phyloP scores from a whole-genome alignment of 2,329 filamentous ascomycete species.

The Rutstroemia sp. region DNA sequence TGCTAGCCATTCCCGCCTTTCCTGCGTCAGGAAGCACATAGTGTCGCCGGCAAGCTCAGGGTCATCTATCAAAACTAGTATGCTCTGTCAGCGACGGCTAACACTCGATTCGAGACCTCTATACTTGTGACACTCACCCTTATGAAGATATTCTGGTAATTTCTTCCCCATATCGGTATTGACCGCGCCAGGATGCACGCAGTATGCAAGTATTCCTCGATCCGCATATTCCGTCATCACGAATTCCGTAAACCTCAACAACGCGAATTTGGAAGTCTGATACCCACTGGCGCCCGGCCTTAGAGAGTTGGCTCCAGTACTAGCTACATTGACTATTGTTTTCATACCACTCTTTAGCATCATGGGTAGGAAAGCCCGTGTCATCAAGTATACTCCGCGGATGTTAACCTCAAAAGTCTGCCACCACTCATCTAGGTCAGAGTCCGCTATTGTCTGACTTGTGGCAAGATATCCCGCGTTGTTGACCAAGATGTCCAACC shows the following conservation, averaged over 20 bases:
- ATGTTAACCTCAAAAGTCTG: constrained; percentile 20
- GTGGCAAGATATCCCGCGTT: constrained; percentile 19
- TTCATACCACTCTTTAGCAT: constrained; percentile 28
- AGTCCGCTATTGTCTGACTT: constrained; percentile 9
- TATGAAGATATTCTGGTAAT: constrained; percentile 27
- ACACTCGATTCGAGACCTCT: too few relatives aligned
- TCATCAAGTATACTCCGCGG: constrained; percentile 16
- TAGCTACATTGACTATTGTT: constrained; percentile 42
- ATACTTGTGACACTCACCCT: constrained; percentile 12
- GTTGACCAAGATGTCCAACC: constrained; percentile 23
- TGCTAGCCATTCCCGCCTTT: constrained; percentile 39
- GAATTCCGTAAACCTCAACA: constrained; percentile 43
- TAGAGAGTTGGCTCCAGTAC: constrained; percentile 35
- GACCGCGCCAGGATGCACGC: constrained; percentile 35
- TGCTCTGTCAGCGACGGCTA: not conserved
- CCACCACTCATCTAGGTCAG: constrained; percentile 16
- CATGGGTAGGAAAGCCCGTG: constrained; percentile 16
- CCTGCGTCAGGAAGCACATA: constrained; percentile 35
- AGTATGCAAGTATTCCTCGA: constrained; percentile 35
- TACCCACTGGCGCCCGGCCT: constrained; percentile 37
- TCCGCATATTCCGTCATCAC: constrained; percentile 38
- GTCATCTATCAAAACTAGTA: constrained; percentile 30
- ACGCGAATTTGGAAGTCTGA: constrained; percentile 40
- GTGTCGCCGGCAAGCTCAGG: constrained; percentile 36
- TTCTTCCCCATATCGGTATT: constrained; percentile 33